Conservation (phyloP, 768 basidiomycete species). For the Suillus tomentosus region DNA sequence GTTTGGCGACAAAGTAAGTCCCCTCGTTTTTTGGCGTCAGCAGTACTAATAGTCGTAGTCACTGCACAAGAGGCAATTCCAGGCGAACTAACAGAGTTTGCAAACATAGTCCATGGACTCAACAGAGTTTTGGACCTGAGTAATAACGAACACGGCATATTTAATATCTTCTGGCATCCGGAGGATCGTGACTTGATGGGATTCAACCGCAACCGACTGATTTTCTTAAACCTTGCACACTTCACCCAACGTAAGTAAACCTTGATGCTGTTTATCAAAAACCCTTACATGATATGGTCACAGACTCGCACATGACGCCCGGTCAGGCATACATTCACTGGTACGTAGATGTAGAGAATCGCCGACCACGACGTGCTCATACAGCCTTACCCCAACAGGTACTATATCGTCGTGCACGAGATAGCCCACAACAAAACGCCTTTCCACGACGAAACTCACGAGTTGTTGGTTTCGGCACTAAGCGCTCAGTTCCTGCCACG, state of each 20-base stretch:
- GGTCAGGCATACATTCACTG: conserved; percentile 6
- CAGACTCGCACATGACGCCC: background rate
- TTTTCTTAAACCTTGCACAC: conserved; percentile 21
- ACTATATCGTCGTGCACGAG: conserved; percentile 30
- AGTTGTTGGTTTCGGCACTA: conserved; percentile 20
- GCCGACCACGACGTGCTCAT: background rate
- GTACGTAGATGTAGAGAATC: background rate
- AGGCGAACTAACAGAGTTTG: conserved; percentile 9
- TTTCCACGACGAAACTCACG: conserved; percentile 31
- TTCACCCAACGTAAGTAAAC: conserved; percentile 13
- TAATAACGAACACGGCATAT: background rate
- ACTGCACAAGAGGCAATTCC: background rate
- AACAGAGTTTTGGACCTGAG: conserved; percentile 10
- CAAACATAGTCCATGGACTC: conserved; percentile 13
- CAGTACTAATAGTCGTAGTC: background rate
- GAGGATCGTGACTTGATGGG: conserved; percentile 18
- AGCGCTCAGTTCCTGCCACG: background rate
- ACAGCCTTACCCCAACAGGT: conserved; percentile 18
- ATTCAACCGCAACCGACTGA: conserved; percentile 19
- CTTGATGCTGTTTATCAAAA: background rate
- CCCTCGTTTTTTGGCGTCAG: background rate
- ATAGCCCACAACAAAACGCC: conserved; percentile 26
- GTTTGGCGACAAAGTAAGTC: conserved; percentile 7
- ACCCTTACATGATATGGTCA: background rate
- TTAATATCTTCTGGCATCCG: conserved; percentile 19